phyloP scores from a whole-genome alignment of 2,329 filamentous ascomycete species.

The Talaromyces sp. region DNA sequence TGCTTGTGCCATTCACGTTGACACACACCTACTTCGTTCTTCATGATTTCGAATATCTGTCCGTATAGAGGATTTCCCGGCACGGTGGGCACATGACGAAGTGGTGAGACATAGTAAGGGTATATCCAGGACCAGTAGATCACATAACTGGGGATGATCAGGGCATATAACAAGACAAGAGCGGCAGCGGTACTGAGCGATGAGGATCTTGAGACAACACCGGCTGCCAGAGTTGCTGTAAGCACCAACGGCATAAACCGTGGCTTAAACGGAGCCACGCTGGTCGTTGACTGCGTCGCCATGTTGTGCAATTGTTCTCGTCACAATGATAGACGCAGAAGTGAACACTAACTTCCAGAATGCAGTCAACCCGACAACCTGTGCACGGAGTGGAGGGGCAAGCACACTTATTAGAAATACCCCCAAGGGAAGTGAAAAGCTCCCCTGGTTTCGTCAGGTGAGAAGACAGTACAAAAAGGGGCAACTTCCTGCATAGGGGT shows the following conservation, averaged over 20 bases:
- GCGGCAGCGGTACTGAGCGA: conserved; percentile 12
- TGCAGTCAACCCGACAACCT: background rate
- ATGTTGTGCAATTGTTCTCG: conserved; percentile 5
- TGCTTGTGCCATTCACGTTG: conserved; percentile 41
- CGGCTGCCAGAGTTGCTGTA: conserved; percentile 13
- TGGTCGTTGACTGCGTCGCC: conserved; percentile 2
- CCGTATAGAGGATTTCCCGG: conserved; percentile 41
- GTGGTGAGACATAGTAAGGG: conserved; percentile 40
- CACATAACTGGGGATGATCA: conserved; percentile 18
- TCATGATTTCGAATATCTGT: conserved; percentile 41
- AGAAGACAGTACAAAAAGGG: background rate
- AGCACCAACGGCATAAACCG: conserved; percentile 17
- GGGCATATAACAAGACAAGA: conserved; percentile 14
- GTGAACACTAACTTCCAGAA: background rate
- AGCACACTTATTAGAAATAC: conserved; percentile 10
- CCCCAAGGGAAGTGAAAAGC: background rate
- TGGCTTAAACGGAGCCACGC: conserved; percentile 14
- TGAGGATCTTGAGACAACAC: conserved; percentile 14
- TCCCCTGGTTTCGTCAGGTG: background rate
- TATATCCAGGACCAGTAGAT: conserved; percentile 30
- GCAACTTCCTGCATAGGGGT: background rate
- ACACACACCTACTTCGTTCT: conserved; percentile 38
- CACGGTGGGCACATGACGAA: conserved; percentile 42
- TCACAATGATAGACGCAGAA: background rate
- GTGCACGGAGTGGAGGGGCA: background rate